Evolutionary conservation across 1,284 basidiomycete species (phyloP), one percentile per base, ranked within the genome.

Genomic region (Malassezia arunalokei): DNA sequence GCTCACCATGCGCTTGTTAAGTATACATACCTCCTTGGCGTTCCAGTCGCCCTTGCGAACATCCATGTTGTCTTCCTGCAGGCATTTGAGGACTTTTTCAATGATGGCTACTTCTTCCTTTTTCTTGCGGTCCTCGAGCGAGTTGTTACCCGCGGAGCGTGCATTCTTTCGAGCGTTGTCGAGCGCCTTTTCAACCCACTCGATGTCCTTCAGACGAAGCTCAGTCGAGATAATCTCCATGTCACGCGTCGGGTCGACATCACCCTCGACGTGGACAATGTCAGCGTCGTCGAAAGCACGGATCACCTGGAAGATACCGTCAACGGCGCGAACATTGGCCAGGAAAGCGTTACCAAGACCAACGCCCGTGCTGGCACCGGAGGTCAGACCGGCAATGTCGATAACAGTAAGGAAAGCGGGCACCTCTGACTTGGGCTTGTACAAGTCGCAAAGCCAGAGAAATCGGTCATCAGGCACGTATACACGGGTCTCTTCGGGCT

Each of bases 251-350:
- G 94, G 94, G 76, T 98, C 80, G 54, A 99, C 90, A 63, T 98
- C 94, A 48, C 94, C 94, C 76, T 98, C 94, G 66, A 98, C 94
- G 76, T 99, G 94, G 64, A 88, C 96, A 73, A 99, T 90, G 73
- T 99, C 94, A 33, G 89, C 86, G 69, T 99, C 94, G 73, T 96
- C 92, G 73, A 99, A 99, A 6, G 91, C 90, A 65, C 94, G 87
- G 51, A 98, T 84, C 59, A 96, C 84, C 76, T 98, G 94, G 80
- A 98, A 98, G 74, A 99, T 99, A 72, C 94, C 94, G 74, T 99
- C 94, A 59, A 98, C 94, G 24, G 92, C 86, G 56, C 94, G 85
- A 45, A 99, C 92, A 75, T 98, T 89, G 31, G 88, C 90, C 76
- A 99, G 78, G 80, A 99, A 99, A 40, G 89, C 84, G 74, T 99